Conservation (phyloP, 768 basidiomycete species). For the Hypholoma sublateritium region DNA sequence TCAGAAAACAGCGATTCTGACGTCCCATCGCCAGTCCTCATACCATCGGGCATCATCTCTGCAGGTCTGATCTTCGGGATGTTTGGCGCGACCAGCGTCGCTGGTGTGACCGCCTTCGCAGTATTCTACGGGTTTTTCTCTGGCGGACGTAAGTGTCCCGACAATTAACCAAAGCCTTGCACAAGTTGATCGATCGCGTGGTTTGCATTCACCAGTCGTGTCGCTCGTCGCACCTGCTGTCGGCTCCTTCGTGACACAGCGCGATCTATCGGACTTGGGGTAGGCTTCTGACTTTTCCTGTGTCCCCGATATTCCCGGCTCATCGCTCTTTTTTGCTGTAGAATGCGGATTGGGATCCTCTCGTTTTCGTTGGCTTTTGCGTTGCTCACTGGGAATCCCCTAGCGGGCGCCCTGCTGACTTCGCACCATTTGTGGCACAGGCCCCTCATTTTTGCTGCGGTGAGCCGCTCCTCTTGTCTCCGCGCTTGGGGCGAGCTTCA, state of each 20-base stretch:
- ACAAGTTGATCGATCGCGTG: not conserved
- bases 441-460: conserved; percentile 45
- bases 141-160: conserved; percentile 42
- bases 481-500: not conserved
- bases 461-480: conserved; percentile 20
- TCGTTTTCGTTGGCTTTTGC: conserved; percentile 46
- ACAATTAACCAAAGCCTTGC: not conserved
- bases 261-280: conserved; percentile 47
- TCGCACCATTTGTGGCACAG: conserved; percentile 39
- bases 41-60: conserved; percentile 38
- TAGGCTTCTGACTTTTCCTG: conserved; percentile 17
- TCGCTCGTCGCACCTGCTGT: conserved; percentile 39
- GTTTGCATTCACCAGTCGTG: conserved; percentile 28
- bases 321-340: conserved; percentile 14
- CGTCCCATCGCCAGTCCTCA: conserved; percentile 33
- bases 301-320: not conserved
- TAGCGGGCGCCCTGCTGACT: conserved; percentile 49
- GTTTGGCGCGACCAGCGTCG: conserved; percentile 43
- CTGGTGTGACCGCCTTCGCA: conserved; percentile 43
- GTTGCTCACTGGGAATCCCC: conserved; percentile 48
- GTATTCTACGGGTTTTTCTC: conserved; percentile 57
- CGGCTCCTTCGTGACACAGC: conserved; percentile 35
- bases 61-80: conserved; percentile 49
- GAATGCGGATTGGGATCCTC: conserved; percentile 45
- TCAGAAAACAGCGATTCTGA: not conserved